Conservation (phyloP, 805 yeast species). For the Teunomyces gatunensis region DNA sequence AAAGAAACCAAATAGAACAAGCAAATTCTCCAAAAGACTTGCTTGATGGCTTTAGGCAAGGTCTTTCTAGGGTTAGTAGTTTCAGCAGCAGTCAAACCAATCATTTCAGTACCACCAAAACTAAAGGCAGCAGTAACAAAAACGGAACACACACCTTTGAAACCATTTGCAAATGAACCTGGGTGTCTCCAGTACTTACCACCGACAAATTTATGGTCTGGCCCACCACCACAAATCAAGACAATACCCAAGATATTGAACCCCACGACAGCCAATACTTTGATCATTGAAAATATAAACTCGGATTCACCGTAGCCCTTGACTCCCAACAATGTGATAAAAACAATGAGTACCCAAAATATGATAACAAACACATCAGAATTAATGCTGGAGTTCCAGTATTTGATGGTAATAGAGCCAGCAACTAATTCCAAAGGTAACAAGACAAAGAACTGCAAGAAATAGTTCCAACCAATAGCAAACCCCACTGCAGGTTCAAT, state of each 20-base stretch:
- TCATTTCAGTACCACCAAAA: conserved; percentile 39
- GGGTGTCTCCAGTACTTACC: conserved; percentile 51
- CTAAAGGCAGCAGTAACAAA: conserved; percentile 42
- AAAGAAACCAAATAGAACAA: conserved; percentile 33
- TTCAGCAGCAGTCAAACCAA: conserved; percentile 42
- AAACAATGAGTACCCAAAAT: conserved; percentile 46
- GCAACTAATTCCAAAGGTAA: conserved; percentile 62
- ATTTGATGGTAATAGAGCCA: conserved; percentile 55
- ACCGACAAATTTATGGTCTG: conserved; percentile 47
- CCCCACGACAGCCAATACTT: conserved; percentile 48
- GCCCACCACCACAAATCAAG: conserved; percentile 52
- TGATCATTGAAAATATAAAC: conserved; percentile 46
- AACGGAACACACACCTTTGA: conserved; percentile 37
- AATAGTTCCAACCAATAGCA: conserved; percentile 54
- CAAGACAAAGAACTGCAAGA: conserved; percentile 54
- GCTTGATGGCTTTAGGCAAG: conserved; percentile 39
- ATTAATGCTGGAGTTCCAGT: conserved; percentile 52
- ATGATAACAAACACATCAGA: conserved; percentile 62
- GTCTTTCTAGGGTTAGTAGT: conserved; percentile 33
- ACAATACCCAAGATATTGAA: conserved; percentile 48
- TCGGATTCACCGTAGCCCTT: conserved; percentile 58
- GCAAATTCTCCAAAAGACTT: conserved; percentile 41
- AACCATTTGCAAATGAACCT: conserved; percentile 52
- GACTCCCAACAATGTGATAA: conserved; percentile 52
- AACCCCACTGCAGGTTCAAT: conserved; percentile 58